Base-by-base conservation (phyloP, 495 filamentous ascomycete genomes). In the Rostrohypoxylon terebratum region DNA sequence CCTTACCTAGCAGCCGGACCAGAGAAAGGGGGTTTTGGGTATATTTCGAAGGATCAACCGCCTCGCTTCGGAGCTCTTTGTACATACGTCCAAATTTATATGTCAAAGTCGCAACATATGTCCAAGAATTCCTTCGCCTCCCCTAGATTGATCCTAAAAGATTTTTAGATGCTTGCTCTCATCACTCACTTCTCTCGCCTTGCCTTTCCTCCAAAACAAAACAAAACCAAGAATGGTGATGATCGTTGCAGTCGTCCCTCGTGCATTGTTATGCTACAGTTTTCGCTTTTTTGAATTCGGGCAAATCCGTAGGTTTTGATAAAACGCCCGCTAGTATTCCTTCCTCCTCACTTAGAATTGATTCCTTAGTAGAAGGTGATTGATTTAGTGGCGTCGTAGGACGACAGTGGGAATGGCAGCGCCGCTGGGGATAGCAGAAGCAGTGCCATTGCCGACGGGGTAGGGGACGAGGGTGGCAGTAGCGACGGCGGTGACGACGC, bases 381-480 rank as follows among this genome's bases (percentile, higher is more conserved):
- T 23, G 28, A n/a, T 42, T 42, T 59, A 59, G 55, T 59, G 55
- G 31, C 71, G 71, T 11, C 71, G 71, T 11, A 74, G 66, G 34
- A 62, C 11, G 34, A 74, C 71, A 42, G 66, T 74, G 1, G 71
- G 71, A 58, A 69, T 69, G 66, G 65, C 66, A 16, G 61, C 51
- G 40, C 66, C 66, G 34, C 53, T 57, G 31, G 66, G 58, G 55
- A 33, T 38, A 6, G 23, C 16, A 16, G 71, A 28, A 5, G 23
- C 58, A 44, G 81, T 79, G 45, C 69, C 65, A 65, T 80, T 68
- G 55, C 66, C 66, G 33, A 75, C 72, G 1, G 79, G 75, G 77
- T 72, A 80, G 23, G 79, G 79, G 69, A 74, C 65, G 16, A 77
- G 66, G 23, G 77, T 80, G 2, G 76, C 64, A 10, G 78, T 77